Conservation (phyloP, 768 basidiomycete genomes). For the Psilocybe cubensis region DNA sequence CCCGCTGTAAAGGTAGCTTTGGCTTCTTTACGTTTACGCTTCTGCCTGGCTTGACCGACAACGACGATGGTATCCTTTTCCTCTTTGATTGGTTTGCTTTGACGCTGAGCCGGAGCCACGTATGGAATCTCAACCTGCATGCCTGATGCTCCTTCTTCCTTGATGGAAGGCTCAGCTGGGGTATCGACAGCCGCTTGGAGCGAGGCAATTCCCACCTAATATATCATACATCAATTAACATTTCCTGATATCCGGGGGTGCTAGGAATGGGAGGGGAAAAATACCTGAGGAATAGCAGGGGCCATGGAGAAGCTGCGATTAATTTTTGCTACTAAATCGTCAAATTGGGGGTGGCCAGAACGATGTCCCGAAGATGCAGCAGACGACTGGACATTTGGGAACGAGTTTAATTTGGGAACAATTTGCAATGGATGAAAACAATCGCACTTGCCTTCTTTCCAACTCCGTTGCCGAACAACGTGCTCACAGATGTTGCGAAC, state of each 20-base stretch:
- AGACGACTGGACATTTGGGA: slow-evolving; percentile 8
- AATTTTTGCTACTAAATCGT: slow-evolving; percentile 64
- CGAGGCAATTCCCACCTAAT: slow-evolving; percentile 8
- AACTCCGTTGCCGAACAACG: slow-evolving; percentile 48
- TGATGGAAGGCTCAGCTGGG: slow-evolving; percentile 6
- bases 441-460: slow-evolving; percentile 12
- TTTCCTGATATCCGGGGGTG: background rate
- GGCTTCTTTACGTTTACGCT: slow-evolving; percentile 57
- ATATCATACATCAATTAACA: background rate
- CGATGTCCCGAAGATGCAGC: slow-evolving; percentile 1
- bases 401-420: slow-evolving; percentile 2
- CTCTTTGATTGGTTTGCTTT: slow-evolving; percentile 32
- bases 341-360: slow-evolving; percentile 38
- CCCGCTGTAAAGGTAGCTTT: background rate
- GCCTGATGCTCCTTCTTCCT: slow-evolving; percentile 30
- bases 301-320: slow-evolving; percentile 66
- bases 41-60: slow-evolving; percentile 65
- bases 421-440: slow-evolving; percentile 5
- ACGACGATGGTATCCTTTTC: slow-evolving; percentile 76
- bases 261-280: background rate
- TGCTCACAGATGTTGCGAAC: slow-evolving; percentile 40
- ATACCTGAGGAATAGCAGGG: slow-evolving; percentile 53
- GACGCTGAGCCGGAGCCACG: slow-evolving; percentile 67
- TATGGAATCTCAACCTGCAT: slow-evolving; percentile 78
- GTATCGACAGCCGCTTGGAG: slow-evolving; percentile 14